Evolutionary conservation across 176 grass and related monocot genomes (phyloP), one percentile per base, ranked within the genome.

Genomic region (Pharus latifolius): DNA sequence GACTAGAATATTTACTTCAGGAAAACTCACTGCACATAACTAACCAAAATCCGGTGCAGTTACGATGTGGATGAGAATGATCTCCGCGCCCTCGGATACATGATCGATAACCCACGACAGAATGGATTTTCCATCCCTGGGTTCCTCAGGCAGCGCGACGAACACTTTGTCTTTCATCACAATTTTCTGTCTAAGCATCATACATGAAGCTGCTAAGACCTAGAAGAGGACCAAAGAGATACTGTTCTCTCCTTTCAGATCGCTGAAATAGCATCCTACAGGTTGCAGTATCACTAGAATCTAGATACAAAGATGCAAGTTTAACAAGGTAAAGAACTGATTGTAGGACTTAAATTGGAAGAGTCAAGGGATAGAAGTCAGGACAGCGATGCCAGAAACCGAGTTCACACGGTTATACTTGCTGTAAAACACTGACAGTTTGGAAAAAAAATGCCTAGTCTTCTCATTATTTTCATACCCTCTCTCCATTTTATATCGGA

Each of bases 31-130:
- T 37, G 55, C 12, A 49, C 30, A 60, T 74, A 49, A 74, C 71
- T 60, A 48, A 74, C 71, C 71, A 61, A 35, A 49, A 43, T 74
- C 14, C 6, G 56, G 19, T 22, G 56, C 30, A 49, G 56, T 61
- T n/a, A 61, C 56, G 60, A 74, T 74, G 43, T 74, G 71, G 19
- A 61, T 10, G 71, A 61, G 48, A 42, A 61, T 74, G 41, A 74
- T 74, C 71, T 74, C 19, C 14, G 43, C 12, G 1, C 43, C 37
- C 23, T 25, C 42, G 24, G 70, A 74, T 49, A 44, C 27, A 61
- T 49, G 70, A 49, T 74, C 43, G 16, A 74, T 74, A 74, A 61
- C 70, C 56, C 56, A 61, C 23, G 56, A 61, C 1, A 74, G 29
- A 17, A 61, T 48, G 43, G 56, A 74, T 24, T 61, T 24, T 18